Base-by-base conservation (phyloP, 306 rosid genomes). In the Morella rubra region DNA sequence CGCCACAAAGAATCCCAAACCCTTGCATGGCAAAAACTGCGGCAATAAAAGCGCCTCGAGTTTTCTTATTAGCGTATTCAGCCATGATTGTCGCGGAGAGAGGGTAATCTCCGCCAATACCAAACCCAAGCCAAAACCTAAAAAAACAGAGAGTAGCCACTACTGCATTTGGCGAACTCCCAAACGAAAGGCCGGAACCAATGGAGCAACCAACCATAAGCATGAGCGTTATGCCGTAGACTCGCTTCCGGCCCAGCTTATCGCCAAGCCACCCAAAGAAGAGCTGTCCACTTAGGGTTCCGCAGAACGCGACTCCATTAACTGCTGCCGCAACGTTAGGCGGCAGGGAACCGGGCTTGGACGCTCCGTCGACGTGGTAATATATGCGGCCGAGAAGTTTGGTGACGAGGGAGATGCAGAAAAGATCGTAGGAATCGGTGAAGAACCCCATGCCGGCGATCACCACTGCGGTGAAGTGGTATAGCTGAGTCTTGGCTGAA, bases 21-120 rank as follows among this genome's bases (percentile, higher is more conserved):
- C 95, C 93, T 76, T 91, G 97, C 95, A 91, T 90, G 49, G 97
- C 88, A 37, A 90, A 90, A 9, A 90, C 90, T 0, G 90, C 90
- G 0, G 90, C 91, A n/a, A 91, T 79, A 40, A 91, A 90, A 5
- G 85, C 80, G 0, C 93, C 95, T 1, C 97, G 74, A 0, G 87
- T 82, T 53, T 68, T 85, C 69, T 85, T 84, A 68, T 88, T 86
- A 24, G 97, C 81, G 71, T 86, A 90, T 58, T 90, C 88, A 0
- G 95, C 87, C 97, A 90, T 91, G 69, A 91, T 91, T 18, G 90
- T 89, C 0, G 97, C 97, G 0, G 95, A 91, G 45, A 91, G 87
- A 1, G 95, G 97, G 81, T 85, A 90, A 44, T 87, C 87, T 1
- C 89, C 89, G 14, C 87, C 91, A 46, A 87, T 78, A 3, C 91